Evolutionary conservation across 1,284 basidiomycete species (phyloP).

Genomic region (Ustilago shanxiensis): DNA sequence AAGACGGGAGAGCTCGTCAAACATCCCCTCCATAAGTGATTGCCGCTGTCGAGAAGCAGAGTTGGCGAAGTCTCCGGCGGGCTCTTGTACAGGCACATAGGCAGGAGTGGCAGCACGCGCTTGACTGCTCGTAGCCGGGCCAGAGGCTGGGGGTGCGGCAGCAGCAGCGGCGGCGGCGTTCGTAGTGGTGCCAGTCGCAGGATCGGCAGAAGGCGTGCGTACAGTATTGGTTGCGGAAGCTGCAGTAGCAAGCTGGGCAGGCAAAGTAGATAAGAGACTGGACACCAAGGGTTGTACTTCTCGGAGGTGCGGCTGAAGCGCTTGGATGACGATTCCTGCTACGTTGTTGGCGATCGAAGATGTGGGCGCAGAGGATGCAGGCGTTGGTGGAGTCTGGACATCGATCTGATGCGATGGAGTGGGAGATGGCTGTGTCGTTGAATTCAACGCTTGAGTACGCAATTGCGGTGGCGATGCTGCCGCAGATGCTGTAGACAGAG

Average conservation of each 20-base stretch:
- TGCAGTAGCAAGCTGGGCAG: conserved; percentile 3
- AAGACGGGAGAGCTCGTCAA: conserved; percentile 29
- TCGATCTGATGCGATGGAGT: neutral
- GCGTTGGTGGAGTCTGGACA: neutral
- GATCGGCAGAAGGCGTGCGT: neutral
- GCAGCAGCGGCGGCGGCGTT: too few species aligned
- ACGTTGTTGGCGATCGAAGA: conserved; percentile 11
- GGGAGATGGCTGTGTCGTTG: neutral
- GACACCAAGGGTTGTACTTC: conserved; percentile 6
- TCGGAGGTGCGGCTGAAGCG: conserved; percentile 21
- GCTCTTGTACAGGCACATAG: too few species aligned
- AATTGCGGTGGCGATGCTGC: neutral
- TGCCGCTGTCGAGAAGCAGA: conserved; percentile 12
- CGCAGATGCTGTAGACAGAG: neutral
- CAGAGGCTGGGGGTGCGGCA: neutral
- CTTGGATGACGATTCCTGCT: conserved; percentile 10
- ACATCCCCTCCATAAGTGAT: conserved; percentile 29
- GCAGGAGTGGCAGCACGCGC: neutral
- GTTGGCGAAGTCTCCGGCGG: neutral
- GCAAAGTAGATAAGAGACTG: conserved; percentile 2
- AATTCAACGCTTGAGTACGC: neutral
- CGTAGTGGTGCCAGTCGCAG: too few species aligned
- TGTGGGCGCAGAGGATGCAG: neutral
- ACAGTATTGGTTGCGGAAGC: neutral
- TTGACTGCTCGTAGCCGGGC: neutral